Base-by-base conservation (phyloP, 140 eudicot species). In the Ambrosia hybrid region DNA sequence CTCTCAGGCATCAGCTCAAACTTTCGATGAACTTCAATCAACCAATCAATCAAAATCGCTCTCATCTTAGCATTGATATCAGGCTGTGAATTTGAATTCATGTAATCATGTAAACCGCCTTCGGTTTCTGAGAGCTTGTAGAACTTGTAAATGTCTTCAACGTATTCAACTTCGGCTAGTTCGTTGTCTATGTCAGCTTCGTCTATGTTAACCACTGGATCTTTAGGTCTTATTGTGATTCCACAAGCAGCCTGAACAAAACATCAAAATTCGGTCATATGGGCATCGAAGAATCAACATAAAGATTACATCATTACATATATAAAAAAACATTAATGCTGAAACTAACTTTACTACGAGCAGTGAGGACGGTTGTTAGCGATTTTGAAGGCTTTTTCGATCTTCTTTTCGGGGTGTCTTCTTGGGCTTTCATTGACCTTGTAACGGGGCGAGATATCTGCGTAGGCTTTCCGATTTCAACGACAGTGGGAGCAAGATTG, bases 91-190 rank as follows among this genome's bases (percentile, higher is more conserved):
- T 60, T 76, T 5, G 76, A 66, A 9, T 70, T 80, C 80, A 86
- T 83, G 70, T 86, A 86, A 49, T 86, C 86, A 6, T 39, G 34
- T 67, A 79, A 56, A 2, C 76, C 74, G 43, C 67, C 78, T 80
- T 86, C 92, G 21, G 88, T 87, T 85, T 93, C 97, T 3, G 88
- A 52, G 36, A 78, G 81, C 84, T 84, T 93, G 73, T 93, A 93
- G 79, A 85, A 90, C 56, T 57, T 84, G 93, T 93, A 92, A 16
- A 92, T 89, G 51, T 92, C 98, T 76, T 92, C 98, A 15, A 89
- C 86, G 57, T 92, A 92, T 71, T 89, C 97, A 0, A 84, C 91
- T 48, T 76, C 95, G 0, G 98, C 97, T 70, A 89, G 70, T 65
- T 93, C 94, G 56, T 93, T 88, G 51, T 84, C 68, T 34, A 66